Conservation (phyloP, 2,329 filamentous ascomycete genomes). For the Arachnomyces sp. region DNA sequence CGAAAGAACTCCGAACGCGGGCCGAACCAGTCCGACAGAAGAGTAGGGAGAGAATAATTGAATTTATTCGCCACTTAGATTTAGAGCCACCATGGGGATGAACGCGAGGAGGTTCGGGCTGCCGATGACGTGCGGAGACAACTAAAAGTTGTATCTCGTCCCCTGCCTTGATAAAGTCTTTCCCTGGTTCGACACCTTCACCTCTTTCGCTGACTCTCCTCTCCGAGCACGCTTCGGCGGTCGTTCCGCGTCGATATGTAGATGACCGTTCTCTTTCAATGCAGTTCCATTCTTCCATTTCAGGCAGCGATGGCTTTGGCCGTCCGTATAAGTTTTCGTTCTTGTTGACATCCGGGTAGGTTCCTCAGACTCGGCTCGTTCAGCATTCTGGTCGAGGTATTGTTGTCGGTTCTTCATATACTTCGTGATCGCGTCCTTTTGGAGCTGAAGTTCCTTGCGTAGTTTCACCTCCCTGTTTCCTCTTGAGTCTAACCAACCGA, state of each 20-base stretch:
- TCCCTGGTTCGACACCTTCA: conserved; percentile 37
- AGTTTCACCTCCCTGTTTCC: conserved; percentile 81
- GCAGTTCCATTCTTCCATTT: conserved; percentile 59
- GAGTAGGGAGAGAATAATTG: too few relatives aligned
- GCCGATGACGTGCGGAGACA: neutral
- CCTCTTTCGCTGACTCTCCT: conserved; percentile 28
- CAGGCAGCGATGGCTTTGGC: conserved; percentile 52
- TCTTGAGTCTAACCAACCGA: conserved; percentile 80
- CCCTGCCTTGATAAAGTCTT: conserved; percentile 46
- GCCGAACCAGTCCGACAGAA: too few relatives aligned
- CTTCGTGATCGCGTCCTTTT: conserved; percentile 64
- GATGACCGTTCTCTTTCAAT: conserved; percentile 49
- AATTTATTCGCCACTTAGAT: too few relatives aligned
- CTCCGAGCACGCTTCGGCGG: conserved; percentile 42
- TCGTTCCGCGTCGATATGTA: conserved; percentile 51
- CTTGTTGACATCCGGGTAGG: conserved; percentile 54
- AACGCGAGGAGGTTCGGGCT: too few relatives aligned
- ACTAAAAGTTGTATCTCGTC: conserved; percentile 38
- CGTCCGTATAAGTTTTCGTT: conserved; percentile 50
- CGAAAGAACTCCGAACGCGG: too few relatives aligned
- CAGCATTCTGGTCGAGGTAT: conserved; percentile 47
- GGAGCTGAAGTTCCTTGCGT: conserved; percentile 73
- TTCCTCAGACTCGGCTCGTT: conserved; percentile 42
- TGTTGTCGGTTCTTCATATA: conserved; percentile 73
- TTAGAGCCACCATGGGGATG: too few relatives aligned